A percentile compares a stretch with the other conserved stretches of the same genome.
phyloP scores from a whole-genome alignment of 495 filamentous ascomycete species.

The Lophiostoma macrostomum region DNA sequence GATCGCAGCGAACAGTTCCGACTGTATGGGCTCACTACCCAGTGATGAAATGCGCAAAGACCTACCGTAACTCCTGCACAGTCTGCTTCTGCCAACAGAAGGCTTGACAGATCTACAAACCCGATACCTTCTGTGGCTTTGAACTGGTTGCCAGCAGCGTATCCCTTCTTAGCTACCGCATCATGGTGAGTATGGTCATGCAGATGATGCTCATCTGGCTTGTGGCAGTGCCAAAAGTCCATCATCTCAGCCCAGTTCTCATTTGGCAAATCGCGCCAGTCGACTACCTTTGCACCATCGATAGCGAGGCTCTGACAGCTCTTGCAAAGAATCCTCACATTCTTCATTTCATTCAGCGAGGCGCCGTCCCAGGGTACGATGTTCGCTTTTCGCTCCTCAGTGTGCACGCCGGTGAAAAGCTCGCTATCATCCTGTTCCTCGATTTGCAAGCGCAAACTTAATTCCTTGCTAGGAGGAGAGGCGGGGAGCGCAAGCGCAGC shows the following conservation, averaged over 20 bases:
- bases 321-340: slow-evolving; percentile 57
- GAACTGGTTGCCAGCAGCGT: slow-evolving; percentile 69
- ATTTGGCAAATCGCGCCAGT: slow-evolving; percentile 94
- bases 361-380: slow-evolving; percentile 71
- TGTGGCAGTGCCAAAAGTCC: slow-evolving; percentile 99
- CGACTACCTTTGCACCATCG: slow-evolving; percentile 42
- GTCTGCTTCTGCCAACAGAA: slow-evolving; percentile 65
- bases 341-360: slow-evolving; percentile 46
- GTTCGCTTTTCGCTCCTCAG: slow-evolving; percentile 36
- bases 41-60: not conserved
- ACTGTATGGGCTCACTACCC: not conserved
- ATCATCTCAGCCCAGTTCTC: slow-evolving; percentile 99
- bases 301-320: slow-evolving; percentile 54
- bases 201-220: slow-evolving; percentile 49
- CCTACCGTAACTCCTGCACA: slow-evolving; percentile 65
- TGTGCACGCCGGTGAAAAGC: slow-evolving; percentile 34
- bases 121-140: slow-evolving; percentile 61
- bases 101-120: slow-evolving; percentile 75
- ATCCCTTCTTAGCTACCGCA: slow-evolving; percentile 59
- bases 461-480: slow-evolving; percentile 39
- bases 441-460: slow-evolving; percentile 72
- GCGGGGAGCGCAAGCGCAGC: slow-evolving; percentile 42
- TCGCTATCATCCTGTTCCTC: slow-evolving; percentile 40
- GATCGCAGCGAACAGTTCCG: not conserved
- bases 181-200: slow-evolving; percentile 43